Evolutionary conservation across 768 basidiomycete genomes (phyloP), one percentile per base, ranked within the genome.

Genomic region (Suillus variegatus): DNA sequence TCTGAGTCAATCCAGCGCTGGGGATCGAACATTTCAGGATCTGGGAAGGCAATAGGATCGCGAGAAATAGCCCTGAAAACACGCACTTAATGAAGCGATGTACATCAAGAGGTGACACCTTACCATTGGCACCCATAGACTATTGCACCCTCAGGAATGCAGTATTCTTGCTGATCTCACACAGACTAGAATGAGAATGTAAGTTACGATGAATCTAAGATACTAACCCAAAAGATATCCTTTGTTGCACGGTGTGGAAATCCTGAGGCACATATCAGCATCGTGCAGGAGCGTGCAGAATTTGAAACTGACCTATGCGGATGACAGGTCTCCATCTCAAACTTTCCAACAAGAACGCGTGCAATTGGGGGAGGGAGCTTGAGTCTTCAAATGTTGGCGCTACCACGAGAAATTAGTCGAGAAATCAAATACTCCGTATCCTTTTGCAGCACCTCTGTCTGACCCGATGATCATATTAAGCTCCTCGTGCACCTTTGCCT

Each of bases 11-110:
- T 56, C 87, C 88, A 90, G 22, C 88, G 77, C 67, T 83, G 81
- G 10, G 87, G 87, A 49, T 86, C 74, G 67, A 88, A 89, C 7
- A 40, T 67, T 68, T 88, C 81, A 14, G 84, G 83, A 65, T 85
- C 77, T 1, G 84, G 79, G 73, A 87, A 85, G 10, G 81, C 76
- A 6, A 72, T 75, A 0, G 83, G 51, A 51, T 51, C 51, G 25
- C 51, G 51, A 51, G 51, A 51, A 51, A 51, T 51, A 51, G 51
- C 51, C 51, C 51, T 51, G 51, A 18, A 51, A 28, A 51, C 4
- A 28, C 28, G 16, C 4, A 16, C 25, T 51, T 28, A 18, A 51
- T 51, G 25, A 51, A 51, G 16, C 13, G 22, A 7, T 28, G 51
- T 28, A 18, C 8, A 18, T 51, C 14, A 25, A 16, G 28, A 51